Percentiles rank a stretch among this genome's conserved stretches.
Evolutionary conservation across 176 grass and related monocot genomes (phyloP).

Genomic region (Oryza brachyantha): DNA sequence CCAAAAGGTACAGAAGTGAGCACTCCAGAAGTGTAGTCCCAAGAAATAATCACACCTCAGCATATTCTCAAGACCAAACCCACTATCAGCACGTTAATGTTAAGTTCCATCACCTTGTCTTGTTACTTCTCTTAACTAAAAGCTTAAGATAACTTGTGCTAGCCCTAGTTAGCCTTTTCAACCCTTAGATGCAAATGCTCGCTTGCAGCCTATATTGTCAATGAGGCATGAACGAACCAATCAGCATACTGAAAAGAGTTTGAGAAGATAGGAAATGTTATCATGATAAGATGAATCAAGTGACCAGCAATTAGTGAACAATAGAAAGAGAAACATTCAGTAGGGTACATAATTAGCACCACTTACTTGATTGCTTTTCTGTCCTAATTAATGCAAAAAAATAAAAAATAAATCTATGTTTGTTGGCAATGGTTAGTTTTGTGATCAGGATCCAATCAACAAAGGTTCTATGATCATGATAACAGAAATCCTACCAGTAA

Average conservation of each 20-base stretch:
- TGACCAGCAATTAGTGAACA: neutral
- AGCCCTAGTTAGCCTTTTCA: constrained; percentile 5
- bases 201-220: constrained; percentile 11
- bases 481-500: neutral
- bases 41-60: constrained; percentile 38
- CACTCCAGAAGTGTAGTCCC: constrained; percentile 29
- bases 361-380: neutral
- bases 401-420: neutral
- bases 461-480: neutral
- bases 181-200: neutral
- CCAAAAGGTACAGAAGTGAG: constrained; percentile 16
- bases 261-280: constrained; percentile 12
- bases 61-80: constrained; percentile 47
- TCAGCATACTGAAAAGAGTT: neutral
- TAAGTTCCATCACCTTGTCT: constrained; percentile 15
- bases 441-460: neutral
- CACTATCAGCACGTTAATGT: constrained; percentile 14
- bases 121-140: constrained; percentile 31
- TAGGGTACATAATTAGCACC: neutral
- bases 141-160: constrained; percentile 9
- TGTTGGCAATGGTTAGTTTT: neutral
- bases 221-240: neutral
- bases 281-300: constrained; percentile 8
- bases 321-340: neutral
- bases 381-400: neutral